phyloP scores from a whole-genome alignment of 805 yeast species.

The Zygoascus ofunaensis region DNA sequence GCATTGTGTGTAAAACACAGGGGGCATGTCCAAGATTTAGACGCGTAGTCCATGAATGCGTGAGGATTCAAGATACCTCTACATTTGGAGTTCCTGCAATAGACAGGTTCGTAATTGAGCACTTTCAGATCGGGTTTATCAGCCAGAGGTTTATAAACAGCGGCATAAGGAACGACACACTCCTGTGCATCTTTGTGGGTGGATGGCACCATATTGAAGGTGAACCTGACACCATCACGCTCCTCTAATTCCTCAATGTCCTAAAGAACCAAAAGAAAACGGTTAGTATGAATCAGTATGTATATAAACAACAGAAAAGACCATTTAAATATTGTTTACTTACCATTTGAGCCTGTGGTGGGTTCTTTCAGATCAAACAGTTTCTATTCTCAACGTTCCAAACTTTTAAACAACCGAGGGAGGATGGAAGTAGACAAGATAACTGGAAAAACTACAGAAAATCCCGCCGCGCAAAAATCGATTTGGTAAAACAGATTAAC shows the following conservation, averaged over 20 bases:
- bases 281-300: no score
- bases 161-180: slow-evolving; percentile 81
- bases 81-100: slow-evolving; percentile 60
- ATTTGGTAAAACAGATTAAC: no score
- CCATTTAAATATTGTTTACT: no score
- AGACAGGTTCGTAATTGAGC: slow-evolving; percentile 68
- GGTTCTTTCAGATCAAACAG: no score
- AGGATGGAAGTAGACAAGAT: no score
- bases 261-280: no score
- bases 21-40: slow-evolving; percentile 78
- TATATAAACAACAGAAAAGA: no score
- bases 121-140: slow-evolving; percentile 58
- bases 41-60: slow-evolving; percentile 56
- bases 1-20: slow-evolving; percentile 69
- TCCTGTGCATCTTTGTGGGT: slow-evolving; percentile 73
- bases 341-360: no score
- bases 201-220: slow-evolving; percentile 76
- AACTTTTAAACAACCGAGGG: no score
- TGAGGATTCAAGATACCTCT: slow-evolving; percentile 74
- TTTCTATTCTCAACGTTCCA: no score
- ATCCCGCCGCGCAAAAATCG: no score
- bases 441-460: no score
- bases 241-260: slow-evolving; percentile 47
- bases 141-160: slow-evolving; percentile 79
- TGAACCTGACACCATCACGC: slow-evolving; percentile 51